Evolutionary conservation across 768 basidiomycete genomes (phyloP).

Genomic region (Suillus discolor): DNA sequence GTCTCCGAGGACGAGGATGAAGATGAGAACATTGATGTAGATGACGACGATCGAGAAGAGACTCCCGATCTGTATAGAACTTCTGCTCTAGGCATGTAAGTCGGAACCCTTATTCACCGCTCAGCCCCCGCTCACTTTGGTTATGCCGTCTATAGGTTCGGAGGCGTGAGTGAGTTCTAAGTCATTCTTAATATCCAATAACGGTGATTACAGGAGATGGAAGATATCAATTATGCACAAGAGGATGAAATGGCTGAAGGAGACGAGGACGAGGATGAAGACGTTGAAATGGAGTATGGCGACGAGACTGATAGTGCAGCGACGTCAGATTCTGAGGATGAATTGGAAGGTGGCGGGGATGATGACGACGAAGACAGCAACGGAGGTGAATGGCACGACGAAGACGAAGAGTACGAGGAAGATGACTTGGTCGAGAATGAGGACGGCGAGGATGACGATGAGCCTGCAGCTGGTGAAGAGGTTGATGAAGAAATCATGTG

Average conservation of each 20-base stretch:
- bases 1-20: conserved; percentile 45
- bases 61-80: conserved; percentile 95
- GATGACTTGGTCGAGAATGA: conserved; percentile 65
- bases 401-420: conserved; percentile 57
- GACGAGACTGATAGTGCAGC: conserved; percentile 84
- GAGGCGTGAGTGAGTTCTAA: conserved; percentile 59
- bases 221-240: conserved; percentile 65
- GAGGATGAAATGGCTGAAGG: conserved; percentile 84
- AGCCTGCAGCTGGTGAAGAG: conserved; percentile 50
- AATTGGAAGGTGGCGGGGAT: conserved; percentile 63
- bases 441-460: conserved; percentile 49
- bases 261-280: conserved; percentile 79
- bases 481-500: conserved; percentile 58
- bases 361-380: conserved; percentile 52
- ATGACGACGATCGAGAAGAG: conserved; percentile 65
- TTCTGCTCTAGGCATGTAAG: conserved; percentile 92
- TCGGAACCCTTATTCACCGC: conserved; percentile 13
- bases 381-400: conserved; percentile 63
- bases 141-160: conserved; percentile 49
- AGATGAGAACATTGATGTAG: conserved; percentile 60
- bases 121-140: background rate
- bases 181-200: conserved; percentile 17
- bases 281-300: conserved; percentile 86
- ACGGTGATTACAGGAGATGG: conserved; percentile 69
- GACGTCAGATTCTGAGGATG: conserved; percentile 75